Base-by-base conservation (phyloP, 352 stramenopile species). In the Thalassiosira livingstoniorum region DNA sequence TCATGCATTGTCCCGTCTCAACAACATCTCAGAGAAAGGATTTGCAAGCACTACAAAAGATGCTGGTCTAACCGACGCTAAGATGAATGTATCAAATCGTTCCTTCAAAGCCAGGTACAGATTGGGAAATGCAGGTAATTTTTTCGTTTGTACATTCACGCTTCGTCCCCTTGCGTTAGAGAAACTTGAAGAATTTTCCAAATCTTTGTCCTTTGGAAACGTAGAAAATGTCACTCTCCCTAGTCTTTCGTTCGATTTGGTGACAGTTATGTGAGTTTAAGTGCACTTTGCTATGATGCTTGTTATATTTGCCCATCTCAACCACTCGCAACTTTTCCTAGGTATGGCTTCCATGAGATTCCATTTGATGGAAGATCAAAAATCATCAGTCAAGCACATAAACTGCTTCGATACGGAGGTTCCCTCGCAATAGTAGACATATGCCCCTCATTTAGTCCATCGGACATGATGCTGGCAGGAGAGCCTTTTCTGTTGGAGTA, bases 341-440 rank as follows among this genome's bases (percentile, higher is more conserved):
- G 62, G 62, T 94, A 94, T 72, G 86, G 69, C 2, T 93, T 93
- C 66, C 90, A 94, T 60, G 90, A 94, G 75, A 78, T 85, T 25
- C 90, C 90, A 0, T 63, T 79, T 21, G 25, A 66, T 13, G 90
- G 83, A 18, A 71, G 90, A 32, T 62, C 72, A 10, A 73, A 69
- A 25, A 94, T 94, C 21, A 60, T 93, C 2, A 55, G 75, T n/a
- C 88, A 94, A 88, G 84, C 82, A 11, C 57, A 76, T 43, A 78
- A 88, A n/a, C 31, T 94, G 23, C 74, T 94, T 51, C 25, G 70
- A 32, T 61, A 54, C 39, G 85, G 87, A 65, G 90, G 86, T 4
- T 77, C 73, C n/a, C 73, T 94, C 3, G 90, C 90, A 27, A 74
- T 94, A 65, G 61, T 94, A 43, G 90, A 94, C 63, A 93, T 94